Percentiles rank a stretch among this genome's conserved stretches.
Evolutionary conservation across 2,329 filamentous ascomycete genomes (phyloP).

Genomic region (Epicoccum sorghinum): DNA sequence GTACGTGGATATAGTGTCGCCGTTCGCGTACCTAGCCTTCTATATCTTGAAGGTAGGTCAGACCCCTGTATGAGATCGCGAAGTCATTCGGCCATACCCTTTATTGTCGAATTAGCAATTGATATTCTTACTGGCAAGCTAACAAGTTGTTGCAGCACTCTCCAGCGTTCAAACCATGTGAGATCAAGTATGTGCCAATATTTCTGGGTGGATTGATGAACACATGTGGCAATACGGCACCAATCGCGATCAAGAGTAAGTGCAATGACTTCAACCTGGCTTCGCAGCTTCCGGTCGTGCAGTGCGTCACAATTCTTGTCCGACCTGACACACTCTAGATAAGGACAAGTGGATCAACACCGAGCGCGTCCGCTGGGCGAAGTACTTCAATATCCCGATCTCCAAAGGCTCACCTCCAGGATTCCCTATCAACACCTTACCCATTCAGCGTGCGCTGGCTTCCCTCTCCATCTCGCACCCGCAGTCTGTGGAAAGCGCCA

Average conservation of each 20-base stretch:
- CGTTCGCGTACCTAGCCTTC: constrained; percentile 67
- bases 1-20: constrained; percentile 65
- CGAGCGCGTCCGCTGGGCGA: constrained; percentile 62
- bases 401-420: constrained; percentile 50
- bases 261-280: too few species aligned
- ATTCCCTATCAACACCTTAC: constrained; percentile 61
- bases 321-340: constrained; percentile 50
- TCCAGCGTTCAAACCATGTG: constrained; percentile 59
- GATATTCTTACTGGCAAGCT: neutral
- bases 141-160: constrained; percentile 53
- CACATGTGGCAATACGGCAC: constrained; percentile 59
- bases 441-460: constrained; percentile 59
- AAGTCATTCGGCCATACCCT: too few species aligned
- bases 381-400: constrained; percentile 62
- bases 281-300: too few species aligned
- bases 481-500: constrained; percentile 47
- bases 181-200: constrained; percentile 64
- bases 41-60: constrained; percentile 58
- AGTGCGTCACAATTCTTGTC: too few species aligned
- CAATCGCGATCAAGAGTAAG: constrained; percentile 62
- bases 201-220: constrained; percentile 67
- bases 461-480: constrained; percentile 54
- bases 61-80: neutral
- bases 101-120: too few species aligned
- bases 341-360: constrained; percentile 63